These are phyloP conservation scores for Ceratobasidium sp. DNA, from an alignment of 1,284 basidiomycete species.

Conservation along the genomic window DNA sequence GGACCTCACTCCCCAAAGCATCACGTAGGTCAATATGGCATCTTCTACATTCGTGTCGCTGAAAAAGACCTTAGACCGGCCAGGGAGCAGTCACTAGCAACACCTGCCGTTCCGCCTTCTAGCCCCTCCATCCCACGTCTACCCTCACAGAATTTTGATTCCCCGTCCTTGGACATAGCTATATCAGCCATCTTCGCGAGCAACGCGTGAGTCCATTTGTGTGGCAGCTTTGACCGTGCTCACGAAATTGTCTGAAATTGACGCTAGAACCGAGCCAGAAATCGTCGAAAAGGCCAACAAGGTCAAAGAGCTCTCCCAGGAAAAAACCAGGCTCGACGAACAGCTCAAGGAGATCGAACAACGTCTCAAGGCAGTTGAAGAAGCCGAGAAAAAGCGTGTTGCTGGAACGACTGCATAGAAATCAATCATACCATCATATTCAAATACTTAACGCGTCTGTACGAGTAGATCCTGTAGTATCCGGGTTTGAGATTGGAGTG, in stretches of 20 bases:
- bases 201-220: slow-evolving; percentile 21
- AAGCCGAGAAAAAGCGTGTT: slow-evolving; percentile 39
- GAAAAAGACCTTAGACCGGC: slow-evolving; percentile 28
- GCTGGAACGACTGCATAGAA: slow-evolving; percentile 24
- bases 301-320: slow-evolving; percentile 26
- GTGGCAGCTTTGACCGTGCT: neutral
- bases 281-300: slow-evolving; percentile 28
- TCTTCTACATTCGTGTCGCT: slow-evolving; percentile 8
- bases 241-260: slow-evolving; percentile 29
- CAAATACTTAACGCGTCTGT: slow-evolving; percentile 26
- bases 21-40: slow-evolving; percentile 10
- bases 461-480: slow-evolving; percentile 33
- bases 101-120: slow-evolving; percentile 42
- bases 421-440: slow-evolving; percentile 20
- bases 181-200: slow-evolving; percentile 26
- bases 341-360: slow-evolving; percentile 29
- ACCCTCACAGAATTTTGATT: slow-evolving; percentile 38
- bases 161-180: slow-evolving; percentile 36
- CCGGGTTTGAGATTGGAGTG: neutral
- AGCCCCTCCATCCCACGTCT: slow-evolving; percentile 43
- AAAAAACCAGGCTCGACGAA: slow-evolving; percentile 30
- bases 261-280: slow-evolving; percentile 24
- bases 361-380: slow-evolving; percentile 38
- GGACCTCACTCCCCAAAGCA: slow-evolving; percentile 15
- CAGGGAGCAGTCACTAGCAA: slow-evolving; percentile 11